A percentile compares a stretch with the other conserved stretches of the same genome.
phyloP scores from a whole-genome alignment of 257 asterid species.

The Solanum pinnatisectum region DNA sequence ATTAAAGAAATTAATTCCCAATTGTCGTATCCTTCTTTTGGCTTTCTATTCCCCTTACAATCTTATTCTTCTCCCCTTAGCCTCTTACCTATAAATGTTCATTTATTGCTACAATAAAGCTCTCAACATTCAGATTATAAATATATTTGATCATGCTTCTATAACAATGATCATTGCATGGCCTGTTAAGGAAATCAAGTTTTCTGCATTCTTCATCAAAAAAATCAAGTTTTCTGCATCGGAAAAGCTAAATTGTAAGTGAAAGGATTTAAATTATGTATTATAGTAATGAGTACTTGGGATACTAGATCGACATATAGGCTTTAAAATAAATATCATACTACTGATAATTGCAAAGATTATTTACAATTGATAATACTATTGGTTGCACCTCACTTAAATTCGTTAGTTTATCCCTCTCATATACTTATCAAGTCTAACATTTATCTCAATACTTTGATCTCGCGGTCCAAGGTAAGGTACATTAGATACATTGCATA shows the following conservation, averaged over 20 bases:
- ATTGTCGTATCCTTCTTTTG: not conserved
- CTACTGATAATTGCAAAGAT: not conserved
- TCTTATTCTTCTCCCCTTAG: not conserved
- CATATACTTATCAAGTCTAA: not conserved
- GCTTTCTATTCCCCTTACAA: not conserved
- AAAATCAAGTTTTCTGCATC: not conserved
- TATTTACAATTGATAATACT: not conserved
- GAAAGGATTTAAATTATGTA: not conserved
- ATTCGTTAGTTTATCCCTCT: not conserved
- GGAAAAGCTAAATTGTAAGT: not conserved
- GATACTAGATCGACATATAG: not conserved
- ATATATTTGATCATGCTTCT: not conserved
- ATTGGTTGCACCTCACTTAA: not conserved
- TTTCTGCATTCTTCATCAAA: not conserved
- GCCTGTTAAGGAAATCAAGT: not conserved
- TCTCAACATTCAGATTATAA: not conserved
- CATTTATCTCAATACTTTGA: not conserved
- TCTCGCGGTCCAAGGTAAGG: not conserved
- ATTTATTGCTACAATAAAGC: not conserved
- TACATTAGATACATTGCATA: not conserved
- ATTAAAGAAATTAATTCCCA: not conserved
- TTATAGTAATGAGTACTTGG: not conserved
- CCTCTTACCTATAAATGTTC: not conserved
- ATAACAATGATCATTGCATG: not conserved
- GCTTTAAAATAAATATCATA: not conserved